Base-by-base conservation (phyloP, 257 asterid species). In the Ophiorrhiza pumila region DNA sequence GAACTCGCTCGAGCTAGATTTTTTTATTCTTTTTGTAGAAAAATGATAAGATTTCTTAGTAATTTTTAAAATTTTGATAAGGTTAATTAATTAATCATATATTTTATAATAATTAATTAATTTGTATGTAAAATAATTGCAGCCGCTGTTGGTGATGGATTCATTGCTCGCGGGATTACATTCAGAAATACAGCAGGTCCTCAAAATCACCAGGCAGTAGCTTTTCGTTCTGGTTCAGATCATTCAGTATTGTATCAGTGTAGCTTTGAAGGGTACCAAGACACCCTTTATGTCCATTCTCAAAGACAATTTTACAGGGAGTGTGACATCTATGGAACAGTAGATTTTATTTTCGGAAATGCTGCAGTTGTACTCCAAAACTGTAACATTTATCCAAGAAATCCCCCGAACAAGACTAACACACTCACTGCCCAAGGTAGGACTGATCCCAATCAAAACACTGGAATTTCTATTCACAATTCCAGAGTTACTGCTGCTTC, bases 231-330 rank as follows among this genome's bases (percentile, higher is more conserved):
- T 8, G 96, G 93, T 42, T 80, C 98, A 13, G 98, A 94, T 46
- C 87, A 79, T 35, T 91, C 97, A 2, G 93, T 87, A 0, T 83
- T 88, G 66, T 91, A 87, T 75, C 87, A 79, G 18, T 94, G 98
- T 77, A 88, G 96, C 59, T 88, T 94, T 58, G 97, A 91, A 64
- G 97, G 98, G 0, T 91, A 90, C 65, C 98, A 94, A 76, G 98
- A 94, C 77, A 94, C 98, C 0, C 87, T 93, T 7, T 94, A 91
- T 69, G 91, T 76, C 46, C 91, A 85, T 47, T 85, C 96, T 0
- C 69, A 86, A 2, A 74, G 95, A 4, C 97, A 94, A 72, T 91
- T 94, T 80, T 94, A 87, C 63, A 66, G 87, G 35, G 84, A 88
- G 14, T 94, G 98, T 72, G 87, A 89, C 71, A 80, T 94, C 42